Evolutionary conservation across 1,139 yeast genomes (phyloP).

Genomic region (Lodderomyces margitis): DNA sequence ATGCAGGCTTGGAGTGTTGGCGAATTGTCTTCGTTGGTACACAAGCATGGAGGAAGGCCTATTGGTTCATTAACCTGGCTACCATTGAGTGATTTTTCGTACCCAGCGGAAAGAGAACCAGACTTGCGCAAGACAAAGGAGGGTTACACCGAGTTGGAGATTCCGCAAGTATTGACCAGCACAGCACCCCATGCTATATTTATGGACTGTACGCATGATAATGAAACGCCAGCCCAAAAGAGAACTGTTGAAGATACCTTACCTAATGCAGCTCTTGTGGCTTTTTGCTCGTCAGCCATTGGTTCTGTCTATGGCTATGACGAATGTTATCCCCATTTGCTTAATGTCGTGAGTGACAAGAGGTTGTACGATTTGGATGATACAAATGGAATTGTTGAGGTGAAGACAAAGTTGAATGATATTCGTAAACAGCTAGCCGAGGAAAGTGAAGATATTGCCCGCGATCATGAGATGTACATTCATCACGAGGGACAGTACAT

Average conservation of each 20-base stretch:
- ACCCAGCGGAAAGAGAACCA: conserved; percentile 53
- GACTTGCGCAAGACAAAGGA: conserved; percentile 27
- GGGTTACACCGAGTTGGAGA: conserved; percentile 54
- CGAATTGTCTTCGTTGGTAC: conserved; percentile 83
- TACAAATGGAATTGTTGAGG: conserved; percentile 68
- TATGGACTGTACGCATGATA: conserved; percentile 98
- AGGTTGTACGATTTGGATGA: conserved; percentile 58
- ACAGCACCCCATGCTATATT: conserved; percentile 87
- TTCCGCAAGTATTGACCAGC: conserved; percentile 62
- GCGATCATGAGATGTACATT: conserved; percentile 88
- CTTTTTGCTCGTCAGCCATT: conserved; percentile 89
- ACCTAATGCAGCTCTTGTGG: conserved; percentile 91
- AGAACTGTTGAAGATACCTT: conserved; percentile 92
- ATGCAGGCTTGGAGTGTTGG: conserved; percentile 94
- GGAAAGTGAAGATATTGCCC: conserved; percentile 60
- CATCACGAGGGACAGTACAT: conserved; percentile 93
- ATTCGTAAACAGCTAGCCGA: conserved; percentile 62
- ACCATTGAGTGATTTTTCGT: conserved; percentile 69
- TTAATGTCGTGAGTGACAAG: conserved; percentile 78
- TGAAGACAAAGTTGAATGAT: conserved; percentile 59
- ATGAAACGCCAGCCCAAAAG: conserved; percentile 83
- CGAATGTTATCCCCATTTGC: conserved; percentile 79
- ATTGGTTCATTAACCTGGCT: conserved; percentile 85
- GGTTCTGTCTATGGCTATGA: conserved; percentile 96
- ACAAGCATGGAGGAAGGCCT: conserved; percentile 92